Evolutionary conservation across 768 basidiomycete genomes (phyloP), one percentile per base, ranked within the genome.

Genomic region (Phylloporus scabripes): DNA sequence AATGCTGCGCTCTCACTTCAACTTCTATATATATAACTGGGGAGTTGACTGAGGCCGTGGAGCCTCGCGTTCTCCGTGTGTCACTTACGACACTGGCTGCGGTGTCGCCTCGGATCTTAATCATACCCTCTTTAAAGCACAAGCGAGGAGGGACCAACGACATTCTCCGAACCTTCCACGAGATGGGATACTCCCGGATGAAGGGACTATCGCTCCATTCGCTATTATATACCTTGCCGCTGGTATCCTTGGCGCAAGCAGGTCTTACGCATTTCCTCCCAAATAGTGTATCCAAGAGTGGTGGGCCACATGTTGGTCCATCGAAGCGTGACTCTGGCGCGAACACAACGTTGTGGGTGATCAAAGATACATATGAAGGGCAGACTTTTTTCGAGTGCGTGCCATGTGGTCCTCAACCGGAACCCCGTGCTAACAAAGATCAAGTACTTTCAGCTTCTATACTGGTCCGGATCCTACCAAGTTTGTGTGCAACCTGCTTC

Each of bases 331-430:
- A 53, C 47, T 48, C 56, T 33, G 21, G 8, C 29, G 28, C 48
- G 21, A 60, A 54, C 41, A 56, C 78, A 4, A 81, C 78, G 55
- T 59, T 87, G 6, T 89, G 86, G 86, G 68, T 85, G 12, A 76
- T 78, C 10, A 62, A 85, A 65, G 85, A 86, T 59, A 78, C 76
- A 4, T 87, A 83, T 59, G 72, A 76, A 38, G 86, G 87, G 12
- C 55, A 73, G 46, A 77, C 70, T 0, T 89, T 89, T 66, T 88
- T 87, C 61, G 77, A 87, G 87, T 87, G 50, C 43, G 72, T 64
- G 64, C 45, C 23, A 38, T 29, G n/a, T 41, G 4, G 23, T 43
- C 42, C 46, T 40, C 42, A 23, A 24, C 45, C 21, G 12, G n/a
- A 32, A 21, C 41, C 34, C 48, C 10, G 29, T 40, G 48, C 53